phyloP scores from a whole-genome alignment of 495 filamentous ascomycete species.

The Xylona heveae region DNA sequence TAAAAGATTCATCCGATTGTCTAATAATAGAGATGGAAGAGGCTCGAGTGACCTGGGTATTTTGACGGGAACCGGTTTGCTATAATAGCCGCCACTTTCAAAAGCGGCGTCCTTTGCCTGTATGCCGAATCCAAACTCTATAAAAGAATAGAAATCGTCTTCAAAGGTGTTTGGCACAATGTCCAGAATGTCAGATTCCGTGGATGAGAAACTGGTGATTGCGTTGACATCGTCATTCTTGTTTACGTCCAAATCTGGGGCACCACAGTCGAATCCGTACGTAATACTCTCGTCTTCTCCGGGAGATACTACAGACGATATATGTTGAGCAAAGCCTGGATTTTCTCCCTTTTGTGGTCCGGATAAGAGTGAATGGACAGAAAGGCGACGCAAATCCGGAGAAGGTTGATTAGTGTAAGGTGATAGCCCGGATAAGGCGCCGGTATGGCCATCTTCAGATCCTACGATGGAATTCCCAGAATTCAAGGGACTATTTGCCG shows the following conservation, averaged over 20 bases:
- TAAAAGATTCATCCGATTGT: conserved; percentile 63
- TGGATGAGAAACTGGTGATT: conserved; percentile 13
- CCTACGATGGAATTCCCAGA: conserved; percentile 15
- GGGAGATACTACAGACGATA: conserved; percentile 5
- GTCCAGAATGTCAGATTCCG: conserved; percentile 9
- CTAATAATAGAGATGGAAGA: conserved; percentile 29
- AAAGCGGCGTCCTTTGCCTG: conserved; percentile 26
- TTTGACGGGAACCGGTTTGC: conserved; percentile 40
- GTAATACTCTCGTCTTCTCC: conserved; percentile 12
- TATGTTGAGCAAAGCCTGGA: conserved; percentile 1
- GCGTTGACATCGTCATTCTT: conserved; percentile 42
- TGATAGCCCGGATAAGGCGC: conserved; percentile 1
- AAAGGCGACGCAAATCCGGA: conserved; percentile 16
- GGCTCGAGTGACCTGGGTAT: conserved; percentile 45
- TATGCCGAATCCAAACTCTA: conserved; percentile 24
- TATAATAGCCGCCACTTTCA: conserved; percentile 43
- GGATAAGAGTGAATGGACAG: conserved; percentile 21
- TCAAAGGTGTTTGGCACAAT: conserved; percentile 10
- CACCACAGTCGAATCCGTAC: conserved; percentile 49
- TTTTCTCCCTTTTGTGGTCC: conserved; percentile 10
- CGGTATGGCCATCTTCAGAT: not conserved
- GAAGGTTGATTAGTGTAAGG: conserved; percentile 9
- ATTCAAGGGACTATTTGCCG: conserved; percentile 22
- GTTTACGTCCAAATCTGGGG: conserved; percentile 43
- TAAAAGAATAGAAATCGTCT: conserved; percentile 7